Evolutionary conservation across 1,139 yeast species (phyloP).

Genomic region (Hyphopichia khmerensis): DNA sequence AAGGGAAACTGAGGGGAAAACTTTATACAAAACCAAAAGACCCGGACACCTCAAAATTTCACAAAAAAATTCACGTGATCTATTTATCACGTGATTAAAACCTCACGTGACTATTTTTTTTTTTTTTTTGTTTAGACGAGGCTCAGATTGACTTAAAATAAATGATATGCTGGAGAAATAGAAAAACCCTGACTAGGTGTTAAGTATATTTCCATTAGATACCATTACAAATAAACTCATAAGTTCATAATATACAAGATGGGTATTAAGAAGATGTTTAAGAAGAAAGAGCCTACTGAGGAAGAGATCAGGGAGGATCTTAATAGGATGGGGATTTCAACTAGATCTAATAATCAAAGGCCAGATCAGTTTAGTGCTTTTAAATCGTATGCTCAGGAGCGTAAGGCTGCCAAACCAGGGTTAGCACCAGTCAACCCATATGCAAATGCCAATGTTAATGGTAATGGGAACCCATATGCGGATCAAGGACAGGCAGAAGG

Average conservation of each 20-base stretch:
- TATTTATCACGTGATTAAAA: neutral
- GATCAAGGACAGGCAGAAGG: conserved; percentile 5
- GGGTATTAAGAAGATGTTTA: conserved; percentile 57
- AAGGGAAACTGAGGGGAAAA: neutral
- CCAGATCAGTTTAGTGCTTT: conserved; percentile 68
- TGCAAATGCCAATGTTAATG: conserved; percentile 29
- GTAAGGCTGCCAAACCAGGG: conserved; percentile 39
- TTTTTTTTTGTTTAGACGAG: neutral
- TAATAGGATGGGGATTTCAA: conserved; percentile 52
- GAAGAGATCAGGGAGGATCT: conserved; percentile 52
- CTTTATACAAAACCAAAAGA: too few relatives aligned
- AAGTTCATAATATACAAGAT: too few relatives aligned
- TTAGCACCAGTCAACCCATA: conserved; percentile 49
- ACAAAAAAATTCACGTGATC: too few relatives aligned
- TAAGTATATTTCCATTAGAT: too few relatives aligned
- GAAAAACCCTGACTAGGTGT: too few relatives aligned
- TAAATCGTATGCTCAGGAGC: conserved; percentile 56
- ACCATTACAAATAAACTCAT: too few relatives aligned
- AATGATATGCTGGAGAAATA: neutral
- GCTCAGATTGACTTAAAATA: neutral
- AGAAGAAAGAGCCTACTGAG: conserved; percentile 61
- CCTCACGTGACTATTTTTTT: neutral
- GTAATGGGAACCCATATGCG: conserved; percentile 23
- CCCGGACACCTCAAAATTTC: neutral
- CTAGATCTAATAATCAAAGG: conserved; percentile 35